Base-by-base conservation (phyloP, 2,329 filamentous ascomycete genomes). In the Aspergillus calidoustus region DNA sequence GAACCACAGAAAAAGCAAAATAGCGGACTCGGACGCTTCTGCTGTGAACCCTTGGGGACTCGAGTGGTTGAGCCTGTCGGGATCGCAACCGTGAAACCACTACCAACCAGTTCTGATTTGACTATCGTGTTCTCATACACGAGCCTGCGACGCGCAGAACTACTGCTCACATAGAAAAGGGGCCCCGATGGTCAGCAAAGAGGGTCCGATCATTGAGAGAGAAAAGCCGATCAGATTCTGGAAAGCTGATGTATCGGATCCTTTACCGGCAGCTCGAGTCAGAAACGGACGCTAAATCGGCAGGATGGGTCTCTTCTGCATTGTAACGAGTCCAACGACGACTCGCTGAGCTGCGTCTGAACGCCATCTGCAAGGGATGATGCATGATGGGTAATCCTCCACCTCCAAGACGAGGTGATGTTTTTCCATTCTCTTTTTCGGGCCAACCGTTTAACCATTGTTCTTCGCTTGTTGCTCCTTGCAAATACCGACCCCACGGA, bases 211-310 rank as follows among this genome's bases (percentile, higher is more conserved):
- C 62, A 62, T 66, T 65, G 62, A 64, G 34, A 64, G 34, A 61
- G 62, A 65, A 67, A 58, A 51, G 61, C 41, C 34, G 66, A 68
- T 68, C 56, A 53, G 61, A 58, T 69, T 69, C 67, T 69, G 64
- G 67, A 69, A 69, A 61, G 57, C 8, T 59, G 67, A 66, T 59
- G 59, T 58, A 62, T 66, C 64, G 34, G 57, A 57, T 63, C 34
- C 15, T 41, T 52, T 57, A 43, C 41, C 34, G 25, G 23, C 48
- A 25, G 19, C 22, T 38, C 48, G 17, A 58, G 48, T 57, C 59
- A 55, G 51, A 57, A 46, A 58, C 57, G 57, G 34, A 58, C 56
- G 49, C 51, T 51, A 54, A 54, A 63, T 67, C 63, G 65, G 53
- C 66, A 48, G 51, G 56, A 61, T 64, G 58, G 58, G 49, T 41